Evolutionary conservation across 2,329 filamentous ascomycete genomes (phyloP).

Genomic region (Helicocarpus griseus): DNA sequence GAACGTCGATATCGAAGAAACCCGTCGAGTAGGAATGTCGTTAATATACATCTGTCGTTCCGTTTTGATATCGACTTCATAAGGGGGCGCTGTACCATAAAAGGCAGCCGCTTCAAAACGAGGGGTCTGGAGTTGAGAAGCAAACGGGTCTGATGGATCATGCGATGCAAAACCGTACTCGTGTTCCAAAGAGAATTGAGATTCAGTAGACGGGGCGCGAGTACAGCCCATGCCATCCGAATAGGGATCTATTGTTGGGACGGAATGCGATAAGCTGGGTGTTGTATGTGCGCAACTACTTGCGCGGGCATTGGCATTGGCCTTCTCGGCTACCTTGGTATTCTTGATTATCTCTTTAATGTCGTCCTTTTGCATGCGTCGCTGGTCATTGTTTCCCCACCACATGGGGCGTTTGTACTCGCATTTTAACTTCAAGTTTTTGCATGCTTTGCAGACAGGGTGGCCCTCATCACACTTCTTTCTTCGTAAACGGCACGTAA

Average conservation of each 20-base stretch:
- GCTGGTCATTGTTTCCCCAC: slow-evolving; percentile 90
- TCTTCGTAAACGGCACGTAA: slow-evolving; percentile 56
- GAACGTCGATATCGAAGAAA: slow-evolving; percentile 86
- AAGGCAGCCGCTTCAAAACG: slow-evolving; percentile 52
- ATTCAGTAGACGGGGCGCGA: slow-evolving; percentile 69
- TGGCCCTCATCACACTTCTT: slow-evolving; percentile 64
- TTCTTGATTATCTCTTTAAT: slow-evolving; percentile 98
- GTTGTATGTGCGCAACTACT: slow-evolving; percentile 48
- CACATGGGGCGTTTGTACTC: slow-evolving; percentile 95
- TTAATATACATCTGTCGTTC: slow-evolving; percentile 91
- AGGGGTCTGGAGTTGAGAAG: slow-evolving; percentile 35
- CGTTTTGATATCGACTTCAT: slow-evolving; percentile 92
- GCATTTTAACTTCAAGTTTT: slow-evolving; percentile 70
- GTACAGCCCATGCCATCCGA: slow-evolving; percentile 64
- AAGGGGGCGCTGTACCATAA: slow-evolving; percentile 57
- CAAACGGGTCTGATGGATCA: slow-evolving; percentile 34
- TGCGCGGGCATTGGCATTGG: slow-evolving; percentile 37
- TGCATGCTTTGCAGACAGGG: slow-evolving; percentile 54
- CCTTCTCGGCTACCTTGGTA: slow-evolving; percentile 89
- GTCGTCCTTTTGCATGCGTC: slow-evolving; percentile 78
- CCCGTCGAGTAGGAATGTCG: slow-evolving; percentile 71
- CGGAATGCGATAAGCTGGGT: slow-evolving; percentile 68
- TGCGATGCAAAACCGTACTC: slow-evolving; percentile 56
- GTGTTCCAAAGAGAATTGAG: slow-evolving; percentile 56
- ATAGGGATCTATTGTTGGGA: slow-evolving; percentile 70